phyloP scores from a whole-genome alignment of 2,329 filamentous ascomycete genomes.

The Trichoderma endophyticum region DNA sequence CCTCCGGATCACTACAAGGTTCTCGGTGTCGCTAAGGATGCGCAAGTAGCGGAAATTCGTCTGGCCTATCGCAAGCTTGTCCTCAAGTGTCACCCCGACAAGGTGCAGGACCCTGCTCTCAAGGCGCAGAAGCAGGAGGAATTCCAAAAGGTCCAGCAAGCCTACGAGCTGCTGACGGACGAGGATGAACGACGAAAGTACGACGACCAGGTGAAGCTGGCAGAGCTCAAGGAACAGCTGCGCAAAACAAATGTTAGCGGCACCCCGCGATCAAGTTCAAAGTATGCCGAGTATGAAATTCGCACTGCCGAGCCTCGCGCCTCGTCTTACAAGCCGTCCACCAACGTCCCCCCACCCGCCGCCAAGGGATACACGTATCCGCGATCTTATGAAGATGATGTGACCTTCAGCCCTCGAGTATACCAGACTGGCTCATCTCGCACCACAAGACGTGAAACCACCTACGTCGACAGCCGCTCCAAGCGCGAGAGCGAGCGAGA shows the following conservation, averaged over 20 bases:
- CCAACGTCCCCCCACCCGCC: conserved; percentile 31
- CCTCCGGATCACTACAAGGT: conserved; percentile 75
- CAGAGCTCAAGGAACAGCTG: conserved; percentile 58
- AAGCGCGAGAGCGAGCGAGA: conserved; percentile 42
- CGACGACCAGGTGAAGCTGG: conserved; percentile 69
- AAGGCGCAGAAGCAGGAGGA: conserved; percentile 79
- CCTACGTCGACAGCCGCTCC: conserved; percentile 45
- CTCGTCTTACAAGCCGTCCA: conserved; percentile 39
- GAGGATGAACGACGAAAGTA: conserved; percentile 70
- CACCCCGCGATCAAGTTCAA: conserved; percentile 41
- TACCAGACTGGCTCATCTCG: conserved; percentile 41
- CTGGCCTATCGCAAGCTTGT: conserved; percentile 80
- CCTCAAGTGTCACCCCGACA: conserved; percentile 87
- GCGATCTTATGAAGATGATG: conserved; percentile 48
- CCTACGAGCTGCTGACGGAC: conserved; percentile 86
- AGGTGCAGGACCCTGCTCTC: conserved; percentile 72
- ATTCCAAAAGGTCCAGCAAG: conserved; percentile 89
- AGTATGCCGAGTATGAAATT: conserved; percentile 43
- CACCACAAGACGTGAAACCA: conserved; percentile 43
- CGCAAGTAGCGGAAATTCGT: conserved; percentile 69
- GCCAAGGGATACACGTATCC: conserved; percentile 35
- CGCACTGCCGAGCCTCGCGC: conserved; percentile 49
- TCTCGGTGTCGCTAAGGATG: conserved; percentile 70
- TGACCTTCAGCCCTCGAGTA: conserved; percentile 35
- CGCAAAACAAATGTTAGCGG: conserved; percentile 38